Percentiles rank a stretch among this genome's conserved stretches.
Evolutionary conservation across 768 basidiomycete species (phyloP).

Genomic region (Austroboletus eburneus): DNA sequence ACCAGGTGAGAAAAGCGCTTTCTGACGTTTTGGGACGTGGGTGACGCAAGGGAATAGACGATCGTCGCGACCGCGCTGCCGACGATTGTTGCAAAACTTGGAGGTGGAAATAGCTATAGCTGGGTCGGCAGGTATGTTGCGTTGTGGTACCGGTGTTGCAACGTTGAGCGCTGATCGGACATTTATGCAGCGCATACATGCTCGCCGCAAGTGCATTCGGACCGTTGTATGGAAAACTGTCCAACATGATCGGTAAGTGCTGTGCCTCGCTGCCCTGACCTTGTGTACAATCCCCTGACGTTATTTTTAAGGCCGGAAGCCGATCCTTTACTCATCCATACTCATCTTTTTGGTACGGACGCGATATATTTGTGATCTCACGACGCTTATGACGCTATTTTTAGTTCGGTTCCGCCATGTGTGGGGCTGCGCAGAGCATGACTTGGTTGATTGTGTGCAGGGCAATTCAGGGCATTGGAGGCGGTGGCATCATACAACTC

Average conservation of each 20-base stretch:
- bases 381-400: background rate
- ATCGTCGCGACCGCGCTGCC: slow-evolving; percentile 73
- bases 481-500: slow-evolving; percentile 74
- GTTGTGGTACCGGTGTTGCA: slow-evolving; percentile 36
- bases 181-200: slow-evolving; percentile 59
- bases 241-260: slow-evolving; percentile 44
- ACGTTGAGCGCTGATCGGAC: background rate
- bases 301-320: slow-evolving; percentile 63
- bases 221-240: slow-evolving; percentile 76
- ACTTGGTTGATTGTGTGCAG: slow-evolving; percentile 72
- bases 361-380: too few relatives aligned
- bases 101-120: slow-evolving; percentile 59
- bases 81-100: slow-evolving; percentile 62
- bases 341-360: slow-evolving; percentile 58
- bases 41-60: slow-evolving; percentile 49
- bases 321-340: slow-evolving; percentile 64
- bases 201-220: slow-evolving; percentile 63
- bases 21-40: slow-evolving; percentile 43
- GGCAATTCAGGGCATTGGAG: slow-evolving; percentile 81
- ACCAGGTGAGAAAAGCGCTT: slow-evolving; percentile 41
- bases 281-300: slow-evolving; percentile 19
- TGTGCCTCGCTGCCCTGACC: background rate
- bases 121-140: slow-evolving; percentile 68
- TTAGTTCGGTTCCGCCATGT: slow-evolving; percentile 75
- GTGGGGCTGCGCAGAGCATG: slow-evolving; percentile 78